phyloP scores from a whole-genome alignment of 495 filamentous ascomycete genomes.

The Penicillium argentinense region DNA sequence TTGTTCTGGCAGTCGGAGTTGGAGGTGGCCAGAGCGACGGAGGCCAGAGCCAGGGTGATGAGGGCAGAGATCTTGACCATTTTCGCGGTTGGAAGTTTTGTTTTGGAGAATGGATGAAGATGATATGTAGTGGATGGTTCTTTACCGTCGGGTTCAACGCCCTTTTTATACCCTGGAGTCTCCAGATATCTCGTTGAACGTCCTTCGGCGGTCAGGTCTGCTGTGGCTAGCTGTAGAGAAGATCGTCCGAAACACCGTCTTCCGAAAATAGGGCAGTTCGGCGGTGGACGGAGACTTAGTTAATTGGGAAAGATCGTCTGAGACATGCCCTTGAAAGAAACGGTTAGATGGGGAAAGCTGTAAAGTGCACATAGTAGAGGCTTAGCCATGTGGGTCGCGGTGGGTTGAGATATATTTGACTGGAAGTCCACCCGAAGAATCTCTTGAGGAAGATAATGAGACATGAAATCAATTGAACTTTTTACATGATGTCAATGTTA shows the following conservation, averaged over 20 bases:
- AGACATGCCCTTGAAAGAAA: neutral
- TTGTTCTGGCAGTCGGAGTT: constrained; percentile 9
- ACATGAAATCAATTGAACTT: too few relatives aligned
- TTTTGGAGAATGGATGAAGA: neutral
- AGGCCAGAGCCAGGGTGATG: constrained; percentile 5
- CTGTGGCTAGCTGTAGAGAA: neutral
- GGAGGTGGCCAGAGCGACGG: constrained; percentile 8
- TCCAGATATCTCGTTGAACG: neutral
- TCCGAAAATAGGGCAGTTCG: neutral
- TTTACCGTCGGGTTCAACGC: neutral
- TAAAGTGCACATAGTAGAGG: too few relatives aligned
- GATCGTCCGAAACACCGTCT: constrained; percentile 5
- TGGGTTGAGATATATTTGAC: neutral
- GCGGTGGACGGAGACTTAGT: neutral
- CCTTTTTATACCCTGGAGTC: constrained; percentile 1
- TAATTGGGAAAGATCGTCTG: neutral
- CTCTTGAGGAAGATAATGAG: neutral
- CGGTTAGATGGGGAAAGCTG: too few relatives aligned
- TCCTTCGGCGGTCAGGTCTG: too few relatives aligned
- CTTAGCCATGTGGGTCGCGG: neutral
- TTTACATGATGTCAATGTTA: too few relatives aligned
- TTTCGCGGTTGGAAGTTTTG: constrained; percentile 1
- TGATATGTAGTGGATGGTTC: neutral
- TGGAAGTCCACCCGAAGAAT: neutral
- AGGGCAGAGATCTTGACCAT: constrained; percentile 11